These are phyloP conservation scores for Sugiyamaella pinicola DNA, from an alignment of 1,139 yeast genomes.

Conservation along the genomic window DNA sequence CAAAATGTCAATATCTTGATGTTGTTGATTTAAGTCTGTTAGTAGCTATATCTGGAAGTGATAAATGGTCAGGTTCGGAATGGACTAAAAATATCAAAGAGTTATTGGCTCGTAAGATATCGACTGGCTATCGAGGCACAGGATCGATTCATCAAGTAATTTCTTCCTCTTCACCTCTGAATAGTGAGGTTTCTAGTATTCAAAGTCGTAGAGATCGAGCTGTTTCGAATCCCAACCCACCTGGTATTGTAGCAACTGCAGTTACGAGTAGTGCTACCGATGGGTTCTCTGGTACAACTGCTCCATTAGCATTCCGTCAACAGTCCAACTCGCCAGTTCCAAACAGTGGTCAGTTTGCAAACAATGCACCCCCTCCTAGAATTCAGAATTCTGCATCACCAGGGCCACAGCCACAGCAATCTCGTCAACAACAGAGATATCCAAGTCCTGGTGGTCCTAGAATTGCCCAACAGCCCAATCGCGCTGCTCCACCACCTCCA, in stretches of 20 bases:
- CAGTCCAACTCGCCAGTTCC: conserved; percentile 3
- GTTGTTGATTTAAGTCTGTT: conserved; percentile 56
- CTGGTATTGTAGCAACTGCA: conserved; percentile 2
- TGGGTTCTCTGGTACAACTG: too few species aligned
- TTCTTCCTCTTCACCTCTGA: background rate
- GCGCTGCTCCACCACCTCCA: conserved; percentile 21
- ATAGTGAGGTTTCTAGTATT: conserved; percentile 11
- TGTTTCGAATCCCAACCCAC: conserved; percentile 26
- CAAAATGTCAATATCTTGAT: conserved; percentile 79
- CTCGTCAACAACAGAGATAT: conserved; percentile 4
- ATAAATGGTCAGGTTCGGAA: conserved; percentile 63
- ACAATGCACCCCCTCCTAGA: conserved; percentile 13
- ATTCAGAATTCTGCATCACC: background rate
- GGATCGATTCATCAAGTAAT: conserved; percentile 46
- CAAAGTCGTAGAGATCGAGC: conserved; percentile 21
- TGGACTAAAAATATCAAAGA: conserved; percentile 72
- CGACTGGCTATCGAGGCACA: conserved; percentile 80
- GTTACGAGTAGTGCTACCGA: conserved; percentile 1
- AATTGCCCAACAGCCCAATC: conserved; percentile 10
- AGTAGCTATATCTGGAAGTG: conserved; percentile 46
- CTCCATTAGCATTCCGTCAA: conserved; percentile 12
- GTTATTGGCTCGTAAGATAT: conserved; percentile 63
- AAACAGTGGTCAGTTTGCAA: background rate
- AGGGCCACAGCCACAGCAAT: conserved; percentile 16
- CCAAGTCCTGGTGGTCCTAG: conserved; percentile 16